phyloP scores from a whole-genome alignment of 2,329 filamentous ascomycete genomes.

The Diplocarpon mali region DNA sequence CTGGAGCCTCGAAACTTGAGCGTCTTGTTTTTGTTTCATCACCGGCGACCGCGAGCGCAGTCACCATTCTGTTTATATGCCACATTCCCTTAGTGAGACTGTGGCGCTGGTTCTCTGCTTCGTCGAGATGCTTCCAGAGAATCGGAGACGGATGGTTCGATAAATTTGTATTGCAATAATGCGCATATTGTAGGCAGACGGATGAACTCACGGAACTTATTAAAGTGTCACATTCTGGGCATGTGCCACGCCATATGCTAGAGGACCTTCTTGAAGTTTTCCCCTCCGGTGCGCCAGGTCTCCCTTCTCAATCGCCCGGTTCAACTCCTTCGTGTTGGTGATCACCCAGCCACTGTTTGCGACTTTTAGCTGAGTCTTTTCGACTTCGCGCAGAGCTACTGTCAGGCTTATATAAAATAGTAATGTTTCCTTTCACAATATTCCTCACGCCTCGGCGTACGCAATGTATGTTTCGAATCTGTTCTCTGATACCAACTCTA shows the following conservation, averaged over 20 bases:
- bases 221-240: too few species aligned
- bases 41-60: slow-evolving; percentile 23
- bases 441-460: slow-evolving; percentile 9
- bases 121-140: slow-evolving; percentile 13
- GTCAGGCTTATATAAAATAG: too few species aligned
- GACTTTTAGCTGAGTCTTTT: slow-evolving; percentile 34
- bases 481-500: slow-evolving; percentile 13
- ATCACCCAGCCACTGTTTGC: slow-evolving; percentile 33
- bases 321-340: slow-evolving; percentile 74
- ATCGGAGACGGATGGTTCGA: slow-evolving; percentile 20
- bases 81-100: slow-evolving; percentile 16
- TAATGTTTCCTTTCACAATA: neutral
- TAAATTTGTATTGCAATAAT: slow-evolving; percentile 14
- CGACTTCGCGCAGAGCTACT: slow-evolving; percentile 35
- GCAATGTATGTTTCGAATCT: slow-evolving; percentile 19
- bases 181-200: too few species aligned
- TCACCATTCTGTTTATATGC: slow-evolving; percentile 23
- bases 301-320: slow-evolving; percentile 71
- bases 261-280: too few species aligned
- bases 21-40: slow-evolving; percentile 28
- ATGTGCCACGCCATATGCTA: too few species aligned
- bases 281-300: slow-evolving; percentile 65
- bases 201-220: too few species aligned
- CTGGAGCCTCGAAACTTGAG: slow-evolving; percentile 28
- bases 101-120: slow-evolving; percentile 18